Evolutionary conservation across 306 rosid species (phyloP).

Genomic region (Cotoneaster glaucophyllus): DNA sequence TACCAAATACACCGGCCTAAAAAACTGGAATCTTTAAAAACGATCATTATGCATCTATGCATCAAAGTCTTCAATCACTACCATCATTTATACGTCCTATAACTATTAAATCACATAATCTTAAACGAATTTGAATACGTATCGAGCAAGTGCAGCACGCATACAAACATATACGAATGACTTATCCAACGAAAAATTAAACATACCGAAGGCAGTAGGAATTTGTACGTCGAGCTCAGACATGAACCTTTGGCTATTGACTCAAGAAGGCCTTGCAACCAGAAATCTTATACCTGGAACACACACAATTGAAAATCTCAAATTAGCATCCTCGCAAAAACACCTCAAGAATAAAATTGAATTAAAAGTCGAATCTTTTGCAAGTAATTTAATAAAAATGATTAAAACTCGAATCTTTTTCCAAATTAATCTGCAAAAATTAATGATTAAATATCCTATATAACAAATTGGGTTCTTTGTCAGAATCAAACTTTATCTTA

Average conservation of each 20-base stretch:
- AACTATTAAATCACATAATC: not conserved
- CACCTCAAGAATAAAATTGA: not conserved
- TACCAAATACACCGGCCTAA: not conserved
- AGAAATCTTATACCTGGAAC: slow-evolving; percentile 39
- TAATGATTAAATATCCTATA: not conserved
- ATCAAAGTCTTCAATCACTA: not conserved
- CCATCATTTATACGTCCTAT: not conserved
- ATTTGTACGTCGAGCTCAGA: slow-evolving; percentile 70
- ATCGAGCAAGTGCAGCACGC: not conserved
- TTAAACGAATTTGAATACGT: not conserved
- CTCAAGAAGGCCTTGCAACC: slow-evolving; percentile 27
- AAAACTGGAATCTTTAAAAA: not conserved
- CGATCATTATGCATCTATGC: not conserved
- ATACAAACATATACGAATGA: not conserved
- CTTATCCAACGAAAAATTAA: not conserved
- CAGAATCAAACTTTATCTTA: not conserved
- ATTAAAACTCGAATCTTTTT: too few relatives aligned
- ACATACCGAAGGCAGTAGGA: slow-evolving; percentile 63
- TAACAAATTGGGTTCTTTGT: not conserved
- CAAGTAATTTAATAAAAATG: not conserved
- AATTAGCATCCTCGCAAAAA: not conserved
- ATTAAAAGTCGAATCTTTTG: not conserved
- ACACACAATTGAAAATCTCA: not conserved
- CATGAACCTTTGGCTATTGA: slow-evolving; percentile 56
- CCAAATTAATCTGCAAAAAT: not conserved